Conservation (phyloP, 352 stramenopile species). For the Ochromonadaceae sp. region DNA sequence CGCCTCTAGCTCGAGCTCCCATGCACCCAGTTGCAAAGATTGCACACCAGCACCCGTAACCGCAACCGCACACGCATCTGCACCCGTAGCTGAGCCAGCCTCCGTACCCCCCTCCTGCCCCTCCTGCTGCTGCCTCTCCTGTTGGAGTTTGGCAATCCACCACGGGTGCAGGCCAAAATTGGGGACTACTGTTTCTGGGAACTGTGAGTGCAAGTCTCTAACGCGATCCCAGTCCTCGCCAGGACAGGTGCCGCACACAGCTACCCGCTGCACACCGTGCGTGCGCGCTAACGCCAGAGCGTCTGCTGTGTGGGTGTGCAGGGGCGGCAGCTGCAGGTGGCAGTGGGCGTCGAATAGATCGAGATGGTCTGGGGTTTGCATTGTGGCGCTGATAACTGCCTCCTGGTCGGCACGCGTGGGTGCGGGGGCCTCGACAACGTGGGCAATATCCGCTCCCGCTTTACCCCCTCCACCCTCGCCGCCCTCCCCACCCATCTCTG, state of each 20-base stretch:
- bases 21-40: slow-evolving; percentile 8
- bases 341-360: slow-evolving; percentile 20
- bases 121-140: background rate
- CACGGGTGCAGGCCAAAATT: slow-evolving; percentile 25
- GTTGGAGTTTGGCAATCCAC: slow-evolving; percentile 9
- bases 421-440: too few relatives aligned
- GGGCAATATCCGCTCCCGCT: too few relatives aligned
- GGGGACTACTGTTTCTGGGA: slow-evolving; percentile 16
- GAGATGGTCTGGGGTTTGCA: too few relatives aligned
- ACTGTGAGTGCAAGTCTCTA: background rate
- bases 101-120: background rate
- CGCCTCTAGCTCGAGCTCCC: background rate
- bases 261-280: background rate
- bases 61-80: background rate
- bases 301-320: background rate
- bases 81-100: background rate
- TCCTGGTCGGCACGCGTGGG: too few relatives aligned
- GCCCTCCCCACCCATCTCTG: too few relatives aligned
- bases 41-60: too few relatives aligned
- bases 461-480: too few relatives aligned
- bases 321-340: slow-evolving; percentile 16
- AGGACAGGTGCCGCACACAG: background rate
- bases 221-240: slow-evolving; percentile 16
- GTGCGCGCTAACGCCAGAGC: background rate
- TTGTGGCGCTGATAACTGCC: too few relatives aligned